These are phyloP conservation scores for Vachellia pachyceras DNA, from an alignment of 306 rosid species.

Conservation along the genomic window DNA sequence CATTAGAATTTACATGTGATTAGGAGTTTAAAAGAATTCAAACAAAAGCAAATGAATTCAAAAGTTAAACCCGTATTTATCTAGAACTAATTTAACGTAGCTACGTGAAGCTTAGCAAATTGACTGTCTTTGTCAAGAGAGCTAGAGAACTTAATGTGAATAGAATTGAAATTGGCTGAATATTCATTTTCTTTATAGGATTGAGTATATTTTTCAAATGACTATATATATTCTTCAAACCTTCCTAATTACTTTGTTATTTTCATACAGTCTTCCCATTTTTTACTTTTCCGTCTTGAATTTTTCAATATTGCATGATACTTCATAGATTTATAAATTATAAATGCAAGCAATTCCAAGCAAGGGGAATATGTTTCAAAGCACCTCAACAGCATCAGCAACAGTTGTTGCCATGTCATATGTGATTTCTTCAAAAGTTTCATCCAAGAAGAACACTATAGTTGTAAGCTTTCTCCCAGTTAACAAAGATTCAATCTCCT, in stretches of 20 bases:
- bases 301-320: constrained; percentile 18
- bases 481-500: constrained; percentile 90
- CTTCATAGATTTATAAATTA: constrained; percentile 27
- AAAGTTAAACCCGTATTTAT: neutral
- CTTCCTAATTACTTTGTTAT: constrained; percentile 20
- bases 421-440: constrained; percentile 93
- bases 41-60: no score
- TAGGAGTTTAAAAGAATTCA: no score
- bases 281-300: neutral
- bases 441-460: constrained; percentile 91
- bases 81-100: constrained; percentile 3
- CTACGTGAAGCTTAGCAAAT: constrained; percentile 5
- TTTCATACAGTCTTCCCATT: constrained; percentile 3
- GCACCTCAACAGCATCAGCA: constrained; percentile 93
- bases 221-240: neutral
- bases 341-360: constrained; percentile 34
- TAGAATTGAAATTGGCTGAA: constrained; percentile 17
- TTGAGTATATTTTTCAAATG: neutral
- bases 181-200: neutral
- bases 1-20: neutral
- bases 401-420: constrained; percentile 95
- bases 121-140: constrained; percentile 13
- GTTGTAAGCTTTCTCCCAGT: constrained; percentile 89
- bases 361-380: constrained; percentile 31
- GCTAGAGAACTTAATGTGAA: constrained; percentile 15